These are phyloP conservation scores for Fusarium neocosmosporiellum DNA, from an alignment of 2,329 filamentous ascomycete species.

Conservation along the genomic window DNA sequence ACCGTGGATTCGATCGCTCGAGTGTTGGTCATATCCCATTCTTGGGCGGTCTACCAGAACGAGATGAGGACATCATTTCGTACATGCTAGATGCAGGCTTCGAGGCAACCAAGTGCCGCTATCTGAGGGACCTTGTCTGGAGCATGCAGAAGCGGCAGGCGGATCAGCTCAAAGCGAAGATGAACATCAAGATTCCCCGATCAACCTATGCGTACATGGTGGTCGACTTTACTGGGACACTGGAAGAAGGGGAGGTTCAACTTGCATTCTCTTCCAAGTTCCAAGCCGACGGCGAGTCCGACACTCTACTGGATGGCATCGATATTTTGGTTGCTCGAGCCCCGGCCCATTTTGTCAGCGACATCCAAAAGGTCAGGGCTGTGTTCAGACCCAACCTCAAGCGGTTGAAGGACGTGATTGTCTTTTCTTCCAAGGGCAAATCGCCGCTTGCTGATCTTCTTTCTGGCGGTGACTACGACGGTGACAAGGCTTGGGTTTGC, in stretches of 20 bases:
- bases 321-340: slow-evolving; percentile 76
- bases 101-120: slow-evolving; percentile 58
- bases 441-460: slow-evolving; percentile 75
- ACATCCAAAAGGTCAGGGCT: slow-evolving; percentile 75
- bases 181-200: slow-evolving; percentile 70
- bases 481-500: slow-evolving; percentile 81
- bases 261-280: slow-evolving; percentile 77
- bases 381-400: slow-evolving; percentile 71
- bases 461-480: slow-evolving; percentile 85
- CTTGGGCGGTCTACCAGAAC: slow-evolving; percentile 61
- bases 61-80: slow-evolving; percentile 62
- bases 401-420: slow-evolving; percentile 79
- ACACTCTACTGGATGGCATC: slow-evolving; percentile 64
- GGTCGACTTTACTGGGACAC: slow-evolving; percentile 70
- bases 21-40: slow-evolving; percentile 55
- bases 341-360: slow-evolving; percentile 76
- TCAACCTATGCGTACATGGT: slow-evolving; percentile 75
- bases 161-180: slow-evolving; percentile 62
- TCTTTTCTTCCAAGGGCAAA: slow-evolving; percentile 76
- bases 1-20: slow-evolving; percentile 55
- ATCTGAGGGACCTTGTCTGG: slow-evolving; percentile 60
- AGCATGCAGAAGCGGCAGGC: slow-evolving; percentile 64
- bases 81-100: slow-evolving; percentile 72
- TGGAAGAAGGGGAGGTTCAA: slow-evolving; percentile 75
- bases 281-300: slow-evolving; percentile 62